phyloP scores from a whole-genome alignment of 768 basidiomycete genomes.

The Boletus barrowsii region DNA sequence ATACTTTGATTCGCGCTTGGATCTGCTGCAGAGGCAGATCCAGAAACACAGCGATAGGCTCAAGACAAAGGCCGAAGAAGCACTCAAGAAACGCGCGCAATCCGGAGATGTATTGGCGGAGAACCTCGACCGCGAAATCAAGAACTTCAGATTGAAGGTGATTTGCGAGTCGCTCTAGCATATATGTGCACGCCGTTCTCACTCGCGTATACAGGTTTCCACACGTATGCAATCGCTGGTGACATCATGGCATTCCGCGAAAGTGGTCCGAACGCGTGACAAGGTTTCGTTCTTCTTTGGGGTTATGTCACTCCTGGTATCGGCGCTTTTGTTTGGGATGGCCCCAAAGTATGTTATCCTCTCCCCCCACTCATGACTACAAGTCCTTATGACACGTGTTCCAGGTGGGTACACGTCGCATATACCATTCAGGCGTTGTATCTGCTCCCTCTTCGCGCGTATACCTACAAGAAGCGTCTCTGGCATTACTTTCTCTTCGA shows the following conservation, averaged over 20 bases:
- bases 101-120: conserved; percentile 65
- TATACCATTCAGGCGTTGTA: conserved; percentile 78
- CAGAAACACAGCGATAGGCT: conserved; percentile 84
- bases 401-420: conserved; percentile 82
- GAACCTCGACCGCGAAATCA: conserved; percentile 83
- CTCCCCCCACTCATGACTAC: background rate
- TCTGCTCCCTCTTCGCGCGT: conserved; percentile 80
- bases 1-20: conserved; percentile 88
- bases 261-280: conserved; percentile 77
- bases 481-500: conserved; percentile 97
- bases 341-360: conserved; percentile 66
- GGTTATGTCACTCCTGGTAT: conserved; percentile 83
- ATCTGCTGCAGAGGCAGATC: conserved; percentile 77
- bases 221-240: conserved; percentile 74
- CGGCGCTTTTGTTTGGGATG: conserved; percentile 85
- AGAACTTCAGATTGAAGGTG: conserved; percentile 84
- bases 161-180: background rate
- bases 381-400: conserved; percentile 11
- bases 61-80: conserved; percentile 78
- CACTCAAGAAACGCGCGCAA: conserved; percentile 58
- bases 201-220: conserved; percentile 56
- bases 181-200: background rate
- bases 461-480: conserved; percentile 84
- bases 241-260: conserved; percentile 89
- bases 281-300: conserved; percentile 92